Evolutionary conservation across 345 rosid species (phyloP), one percentile per base, ranked within the genome.

Genomic region (Physaria fendleri): DNA sequence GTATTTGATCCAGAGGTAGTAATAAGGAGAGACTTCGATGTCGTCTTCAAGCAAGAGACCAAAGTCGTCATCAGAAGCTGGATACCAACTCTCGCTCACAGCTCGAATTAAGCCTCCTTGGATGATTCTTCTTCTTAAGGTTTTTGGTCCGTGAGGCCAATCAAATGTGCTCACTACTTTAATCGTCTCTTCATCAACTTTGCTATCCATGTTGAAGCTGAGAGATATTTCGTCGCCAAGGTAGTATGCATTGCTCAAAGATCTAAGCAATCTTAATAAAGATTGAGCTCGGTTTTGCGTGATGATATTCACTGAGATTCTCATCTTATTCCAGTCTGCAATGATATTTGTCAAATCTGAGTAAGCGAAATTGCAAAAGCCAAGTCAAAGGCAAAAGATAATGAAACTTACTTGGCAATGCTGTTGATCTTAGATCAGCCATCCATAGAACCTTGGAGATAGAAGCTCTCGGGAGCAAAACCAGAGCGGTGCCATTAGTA

Each of bases 21-120:
- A 93, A 57, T 83, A 87, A 13, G 99, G 99, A 33, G 99, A 93
- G 51, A 93, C 99, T 71, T 93, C 99, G 0, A 89, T 93, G 58
- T 93, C 99, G 18, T 93, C 99, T 68, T 93, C 99, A 2, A 93
- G 91, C 0, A 93, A 78, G 37, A 93, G 85, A 30, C 97, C 99
- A 18, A 58, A 93, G 56, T 93, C 99, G 56, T 89, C 88, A 32
- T 93, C 97, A 1, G 88, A 71, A 6, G 97, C 67, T 2, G 99
- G 99, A 65, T 89, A 93, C 99, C 99, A 93, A 54, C 99, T 93
- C 68, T 93, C 99, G 12, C 99, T 93, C 14, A 93, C 99, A 5
- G 99, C 99, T 51, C 99, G 78, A 41, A 93, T 93, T n/a, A 93
- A 79, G 13, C 99, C 99, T 44, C 99, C 99, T 56, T 93, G 99